Evolutionary conservation across 2,329 filamentous ascomycete genomes (phyloP), one percentile per base, ranked within the genome.

Genomic region (Aspergillus pseudoviridinutans): DNA sequence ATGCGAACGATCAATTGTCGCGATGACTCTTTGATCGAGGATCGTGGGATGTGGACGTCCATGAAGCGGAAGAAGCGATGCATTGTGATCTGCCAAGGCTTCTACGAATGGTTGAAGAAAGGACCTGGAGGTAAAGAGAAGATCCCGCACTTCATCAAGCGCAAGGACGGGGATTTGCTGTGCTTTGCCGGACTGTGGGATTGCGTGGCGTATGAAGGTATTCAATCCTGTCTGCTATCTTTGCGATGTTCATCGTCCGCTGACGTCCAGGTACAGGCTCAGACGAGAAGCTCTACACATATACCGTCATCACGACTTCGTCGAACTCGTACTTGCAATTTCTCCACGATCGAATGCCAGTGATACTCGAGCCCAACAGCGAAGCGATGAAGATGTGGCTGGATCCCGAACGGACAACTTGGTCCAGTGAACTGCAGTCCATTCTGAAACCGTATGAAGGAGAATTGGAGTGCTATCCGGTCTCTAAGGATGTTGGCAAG

Each of bases 1-100:
- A 82, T 96, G 80, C 91, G 89, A 69, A 96, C 92, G 0, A 97
- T 97, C 74, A 97, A 99, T 75, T 97, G 93, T 72, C 87, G 93
- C 3, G 90, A 93, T 68, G 93, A 97, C 74, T 94, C 91, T 1
- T 79, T 97, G 22, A 80, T 84, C 5, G 84, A 87, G 9, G 82
- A 88, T 8, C 84, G 87, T 4, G 92, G 92, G 10, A 90, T 97
- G 87, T 97, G 94, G 94, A 88, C 84, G 46, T 86, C 84, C 1
- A 95, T 97, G 89, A 97, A 97, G 77, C 86, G 87, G 60, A 85
- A 83, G 64, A 96, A 97, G 76, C 83, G 94, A 29, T 97, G 94
- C 71, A 80, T 97, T 24, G 86, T 97, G 9, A 71, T 96, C 5
- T 92, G 90, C 9, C 89, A 97, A 74, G 94, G 94, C 1, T 99